phyloP scores from a whole-genome alignment of 1,139 yeast species.

The Debaryomyces robertsiae region DNA sequence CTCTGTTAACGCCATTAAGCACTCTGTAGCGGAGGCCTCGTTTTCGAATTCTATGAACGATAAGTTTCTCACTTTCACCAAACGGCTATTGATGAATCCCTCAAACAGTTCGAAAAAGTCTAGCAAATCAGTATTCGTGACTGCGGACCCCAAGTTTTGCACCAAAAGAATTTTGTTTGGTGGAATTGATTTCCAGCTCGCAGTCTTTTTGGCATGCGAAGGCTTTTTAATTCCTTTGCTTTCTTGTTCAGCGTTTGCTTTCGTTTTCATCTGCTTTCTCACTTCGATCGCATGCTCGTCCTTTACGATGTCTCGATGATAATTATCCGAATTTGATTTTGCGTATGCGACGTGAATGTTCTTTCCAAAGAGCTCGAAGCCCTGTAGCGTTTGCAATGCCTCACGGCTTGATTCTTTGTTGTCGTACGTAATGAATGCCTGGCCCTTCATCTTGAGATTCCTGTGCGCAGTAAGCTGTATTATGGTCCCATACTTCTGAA shows the following conservation, averaged over 20 bases:
- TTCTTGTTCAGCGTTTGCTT: conserved; percentile 14
- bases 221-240: conserved; percentile 18
- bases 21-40: conserved; percentile 36
- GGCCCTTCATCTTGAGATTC: conserved; percentile 72
- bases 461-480: conserved; percentile 60
- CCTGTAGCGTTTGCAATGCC: conserved; percentile 52
- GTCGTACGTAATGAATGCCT: conserved; percentile 77
- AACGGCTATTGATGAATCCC: conserved; percentile 68
- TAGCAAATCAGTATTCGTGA: conserved; percentile 44
- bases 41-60: conserved; percentile 80
- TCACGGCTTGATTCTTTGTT: conserved; percentile 43
- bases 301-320: conserved; percentile 14
- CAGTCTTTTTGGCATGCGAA: conserved; percentile 15
- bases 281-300: conserved; percentile 20
- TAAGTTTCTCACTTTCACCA: conserved; percentile 66
- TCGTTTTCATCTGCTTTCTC: conserved; percentile 17
- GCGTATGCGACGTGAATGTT: conserved; percentile 52
- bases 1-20: conserved; percentile 20
- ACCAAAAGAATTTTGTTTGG: conserved; percentile 73
- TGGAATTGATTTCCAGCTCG: conserved; percentile 46
- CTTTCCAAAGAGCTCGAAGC: conserved; percentile 53
- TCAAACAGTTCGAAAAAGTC: conserved; percentile 48
- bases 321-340: conserved; percentile 49
- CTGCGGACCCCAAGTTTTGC: conserved; percentile 49
- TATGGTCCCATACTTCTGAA: conserved; percentile 52